These are phyloP conservation scores for Isoetes taiwanensis DNA, from an alignment of 75 land plant species.

Conservation along the genomic window DNA sequence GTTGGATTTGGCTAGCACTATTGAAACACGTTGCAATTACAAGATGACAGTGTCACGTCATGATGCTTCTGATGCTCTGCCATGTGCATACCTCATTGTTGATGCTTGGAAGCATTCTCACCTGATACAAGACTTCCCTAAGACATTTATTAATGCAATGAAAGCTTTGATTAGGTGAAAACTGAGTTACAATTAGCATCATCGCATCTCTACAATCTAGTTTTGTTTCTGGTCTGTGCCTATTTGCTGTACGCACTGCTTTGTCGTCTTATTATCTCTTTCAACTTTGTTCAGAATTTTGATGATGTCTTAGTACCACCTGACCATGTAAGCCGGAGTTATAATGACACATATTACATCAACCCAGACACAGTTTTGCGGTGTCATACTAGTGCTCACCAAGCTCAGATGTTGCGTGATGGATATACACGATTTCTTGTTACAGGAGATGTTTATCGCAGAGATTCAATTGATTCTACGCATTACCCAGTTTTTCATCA, in stretches of 20 bases:
- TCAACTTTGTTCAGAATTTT: conserved; percentile 57
- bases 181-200: too few relatives aligned
- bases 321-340: conserved; percentile 94
- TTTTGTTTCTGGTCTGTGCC: neutral
- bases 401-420: conserved; percentile 63
- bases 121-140: too few relatives aligned
- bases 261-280: neutral
- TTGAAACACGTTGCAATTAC: neutral
- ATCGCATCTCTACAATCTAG: too few relatives aligned
- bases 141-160: too few relatives aligned
- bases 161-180: too few relatives aligned
- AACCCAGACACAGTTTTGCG: conserved; percentile 50
- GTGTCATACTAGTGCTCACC: conserved; percentile 96
- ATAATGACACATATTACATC: conserved; percentile 77
- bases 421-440: conserved; percentile 81
- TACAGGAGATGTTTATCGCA: conserved; percentile 92
- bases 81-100: too few relatives aligned
- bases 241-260: neutral
- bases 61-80: too few relatives aligned
- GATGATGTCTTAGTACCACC: conserved; percentile 96
- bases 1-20: neutral
- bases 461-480: conserved; percentile 91
- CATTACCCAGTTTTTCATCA: conserved; percentile 98
- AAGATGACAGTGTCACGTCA: too few relatives aligned
- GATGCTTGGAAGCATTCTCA: too few relatives aligned